Conservation (phyloP, 192 early-diverging fungal species). For the Podila verticillata region DNA sequence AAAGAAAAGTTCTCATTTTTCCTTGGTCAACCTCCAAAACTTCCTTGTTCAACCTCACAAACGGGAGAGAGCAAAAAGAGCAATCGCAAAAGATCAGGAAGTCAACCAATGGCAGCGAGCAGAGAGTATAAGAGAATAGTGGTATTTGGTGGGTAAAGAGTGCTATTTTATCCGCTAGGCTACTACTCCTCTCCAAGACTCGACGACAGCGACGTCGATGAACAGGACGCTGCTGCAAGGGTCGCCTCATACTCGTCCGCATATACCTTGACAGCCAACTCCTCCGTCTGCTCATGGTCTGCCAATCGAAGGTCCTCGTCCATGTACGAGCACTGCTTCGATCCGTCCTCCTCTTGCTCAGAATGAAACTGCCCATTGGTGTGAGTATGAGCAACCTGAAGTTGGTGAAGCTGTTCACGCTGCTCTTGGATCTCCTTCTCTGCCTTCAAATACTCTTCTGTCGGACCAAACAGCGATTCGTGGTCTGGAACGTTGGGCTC, state of each 20-base stretch:
- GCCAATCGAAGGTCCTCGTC: constrained; percentile 18
- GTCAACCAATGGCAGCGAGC: no score
- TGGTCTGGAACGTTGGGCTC: constrained; percentile 34
- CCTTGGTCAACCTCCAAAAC: not conserved
- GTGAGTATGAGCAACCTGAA: not conserved
- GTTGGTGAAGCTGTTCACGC: not conserved
- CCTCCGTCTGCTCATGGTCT: constrained; percentile 21
- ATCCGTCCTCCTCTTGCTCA: not conserved
- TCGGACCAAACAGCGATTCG: constrained; percentile 33
- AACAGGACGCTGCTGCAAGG: constrained; percentile 25
- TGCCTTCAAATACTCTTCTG: constrained; percentile 27
- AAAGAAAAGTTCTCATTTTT: not conserved
- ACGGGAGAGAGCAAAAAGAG: not conserved
- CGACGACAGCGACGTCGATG: constrained; percentile 18
- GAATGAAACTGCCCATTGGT: not conserved
- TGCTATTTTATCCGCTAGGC: not conserved
- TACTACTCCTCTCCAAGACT: constrained; percentile 18
- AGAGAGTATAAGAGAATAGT: no score
- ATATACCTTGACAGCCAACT: constrained; percentile 33
- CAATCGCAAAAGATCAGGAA: not conserved
- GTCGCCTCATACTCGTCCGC: constrained; percentile 34
- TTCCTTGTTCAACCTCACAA: not conserved
- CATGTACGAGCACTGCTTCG: constrained; percentile 14
- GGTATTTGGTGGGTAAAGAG: no score
- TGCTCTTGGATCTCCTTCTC: constrained; percentile 30